Evolutionary conservation across 2,329 filamentous ascomycete genomes (phyloP).

Genomic region (Pseudogymnoascus sp.): DNA sequence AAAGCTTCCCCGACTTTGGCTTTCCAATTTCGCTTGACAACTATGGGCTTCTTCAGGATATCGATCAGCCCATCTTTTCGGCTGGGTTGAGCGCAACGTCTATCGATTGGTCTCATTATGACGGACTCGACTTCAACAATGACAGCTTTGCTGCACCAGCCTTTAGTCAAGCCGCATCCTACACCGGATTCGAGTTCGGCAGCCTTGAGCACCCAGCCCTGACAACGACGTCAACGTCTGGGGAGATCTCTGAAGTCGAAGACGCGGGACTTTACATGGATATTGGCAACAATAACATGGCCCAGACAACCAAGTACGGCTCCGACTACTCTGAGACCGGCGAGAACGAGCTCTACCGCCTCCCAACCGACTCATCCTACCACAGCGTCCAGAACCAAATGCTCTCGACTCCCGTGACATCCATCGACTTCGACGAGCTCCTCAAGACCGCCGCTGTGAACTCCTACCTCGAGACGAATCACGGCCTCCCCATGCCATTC

Average conservation of each 20-base stretch:
- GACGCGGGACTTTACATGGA: slow-evolving; percentile 42
- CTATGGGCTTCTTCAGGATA: slow-evolving; percentile 42
- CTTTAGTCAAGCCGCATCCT: slow-evolving; percentile 47
- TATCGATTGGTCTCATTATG: slow-evolving; percentile 46
- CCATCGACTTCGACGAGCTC: slow-evolving; percentile 49
- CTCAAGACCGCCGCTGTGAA: slow-evolving; percentile 32
- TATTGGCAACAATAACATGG: slow-evolving; percentile 26
- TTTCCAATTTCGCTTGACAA: slow-evolving; percentile 40
- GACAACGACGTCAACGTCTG: slow-evolving; percentile 53
- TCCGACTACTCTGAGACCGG: slow-evolving; percentile 33
- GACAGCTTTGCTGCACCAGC: slow-evolving; percentile 45
- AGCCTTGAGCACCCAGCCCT: slow-evolving; percentile 48
- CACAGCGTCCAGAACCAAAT: slow-evolving; percentile 39
- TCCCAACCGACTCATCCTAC: slow-evolving; percentile 41
- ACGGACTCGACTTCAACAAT: slow-evolving; percentile 42
- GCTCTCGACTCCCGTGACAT: slow-evolving; percentile 40
- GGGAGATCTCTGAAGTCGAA: slow-evolving; percentile 60
- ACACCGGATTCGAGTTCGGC: slow-evolving; percentile 46
- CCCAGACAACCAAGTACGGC: slow-evolving; percentile 32
- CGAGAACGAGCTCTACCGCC: slow-evolving; percentile 41
- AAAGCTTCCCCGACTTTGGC: slow-evolving; percentile 40
- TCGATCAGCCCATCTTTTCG: slow-evolving; percentile 50
- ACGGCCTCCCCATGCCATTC: slow-evolving; percentile 18
- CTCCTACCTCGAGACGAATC: slow-evolving; percentile 13
- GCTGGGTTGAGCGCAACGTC: slow-evolving; percentile 51